Percentiles rank a stretch among this genome's conserved stretches.
phyloP scores from a whole-genome alignment of 73 alveolate species.

The Stentor coeruleus region DNA sequence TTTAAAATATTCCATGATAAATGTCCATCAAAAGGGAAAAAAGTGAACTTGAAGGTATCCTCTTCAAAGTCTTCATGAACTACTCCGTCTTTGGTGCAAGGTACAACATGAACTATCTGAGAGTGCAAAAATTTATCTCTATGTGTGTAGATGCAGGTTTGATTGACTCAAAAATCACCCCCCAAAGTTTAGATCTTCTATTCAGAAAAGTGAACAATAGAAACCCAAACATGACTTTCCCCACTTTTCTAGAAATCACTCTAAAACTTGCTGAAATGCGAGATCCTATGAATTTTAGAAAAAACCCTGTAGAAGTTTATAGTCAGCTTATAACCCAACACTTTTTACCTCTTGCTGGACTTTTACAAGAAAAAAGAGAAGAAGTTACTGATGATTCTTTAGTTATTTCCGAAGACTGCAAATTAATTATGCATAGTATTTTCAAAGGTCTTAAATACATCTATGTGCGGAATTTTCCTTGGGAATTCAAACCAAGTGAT shows the following conservation, averaged over 20 bases:
- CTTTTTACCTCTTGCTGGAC: slow-evolving; percentile 45
- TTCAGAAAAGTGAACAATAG: slow-evolving; percentile 45
- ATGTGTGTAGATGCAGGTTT: slow-evolving; percentile 56
- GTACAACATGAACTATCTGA: slow-evolving; percentile 23
- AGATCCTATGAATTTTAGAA: slow-evolving; percentile 1
- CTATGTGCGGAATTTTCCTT: not conserved
- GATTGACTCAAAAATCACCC: not conserved
- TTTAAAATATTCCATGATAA: too few species aligned
- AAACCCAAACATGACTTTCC: slow-evolving; percentile 56
- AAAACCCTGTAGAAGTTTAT: slow-evolving; percentile 46
- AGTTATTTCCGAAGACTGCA: slow-evolving; percentile 14
- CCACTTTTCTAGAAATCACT: slow-evolving; percentile 40
- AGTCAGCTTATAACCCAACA: slow-evolving; percentile 33
- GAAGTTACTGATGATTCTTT: not conserved
- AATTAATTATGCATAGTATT: not conserved
- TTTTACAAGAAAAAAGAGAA: not conserved
- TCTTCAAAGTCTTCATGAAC: slow-evolving; percentile 14
- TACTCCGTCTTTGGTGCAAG: not conserved
- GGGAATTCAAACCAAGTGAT: not conserved
- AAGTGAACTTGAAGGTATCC: slow-evolving; percentile 5
- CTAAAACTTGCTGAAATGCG: slow-evolving; percentile 45
- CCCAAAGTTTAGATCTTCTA: slow-evolving; percentile 49
- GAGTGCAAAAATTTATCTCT: slow-evolving; percentile 44
- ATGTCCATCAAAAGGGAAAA: too few species aligned
- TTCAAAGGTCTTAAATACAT: not conserved